phyloP scores from a whole-genome alignment of 169 alveolate species.

The Cryptosporidium felis region DNA sequence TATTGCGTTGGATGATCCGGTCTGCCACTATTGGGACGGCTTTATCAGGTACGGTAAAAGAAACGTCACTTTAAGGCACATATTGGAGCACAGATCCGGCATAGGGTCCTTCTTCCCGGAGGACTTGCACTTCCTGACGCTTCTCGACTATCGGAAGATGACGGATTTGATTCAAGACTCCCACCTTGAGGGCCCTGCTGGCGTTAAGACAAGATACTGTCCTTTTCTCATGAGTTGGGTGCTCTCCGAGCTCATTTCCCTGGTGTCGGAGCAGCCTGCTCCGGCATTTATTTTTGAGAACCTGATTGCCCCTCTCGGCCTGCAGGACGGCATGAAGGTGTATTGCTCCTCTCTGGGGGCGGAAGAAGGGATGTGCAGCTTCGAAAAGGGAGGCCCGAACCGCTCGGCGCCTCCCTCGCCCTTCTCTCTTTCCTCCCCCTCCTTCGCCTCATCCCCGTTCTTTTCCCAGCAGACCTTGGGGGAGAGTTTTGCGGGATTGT shows the following conservation, averaged over 20 bases:
- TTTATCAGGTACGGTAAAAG: slow-evolving; percentile 77
- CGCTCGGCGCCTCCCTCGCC: too few species aligned
- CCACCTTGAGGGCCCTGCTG: slow-evolving; percentile 4
- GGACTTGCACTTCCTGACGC: slow-evolving; percentile 69
- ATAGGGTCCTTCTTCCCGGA: slow-evolving; percentile 75
- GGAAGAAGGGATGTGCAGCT: too few species aligned
- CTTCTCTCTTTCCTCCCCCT: not conserved
- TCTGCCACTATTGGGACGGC: slow-evolving; percentile 79
- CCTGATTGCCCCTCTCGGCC: slow-evolving; percentile 9
- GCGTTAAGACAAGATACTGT: slow-evolving; percentile 16
- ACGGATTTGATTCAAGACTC: slow-evolving; percentile 74
- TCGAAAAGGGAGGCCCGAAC: too few species aligned
- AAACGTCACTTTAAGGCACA: slow-evolving; percentile 74
- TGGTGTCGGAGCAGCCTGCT: slow-evolving; percentile 38
- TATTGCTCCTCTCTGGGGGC: too few species aligned
- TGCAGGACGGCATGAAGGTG: slow-evolving; percentile 16
- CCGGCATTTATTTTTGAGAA: slow-evolving; percentile 8
- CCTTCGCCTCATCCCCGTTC: not conserved
- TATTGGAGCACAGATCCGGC: slow-evolving; percentile 74
- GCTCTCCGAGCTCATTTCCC: slow-evolving; percentile 33
- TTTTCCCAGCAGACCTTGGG: not conserved
- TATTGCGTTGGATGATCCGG: slow-evolving; percentile 73
- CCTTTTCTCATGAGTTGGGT: slow-evolving; percentile 60
- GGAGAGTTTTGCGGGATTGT: not conserved
- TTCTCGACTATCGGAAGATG: slow-evolving; percentile 71